Conservation (phyloP, 2,329 filamentous ascomycete genomes). For the Didymellaceae sp. region DNA sequence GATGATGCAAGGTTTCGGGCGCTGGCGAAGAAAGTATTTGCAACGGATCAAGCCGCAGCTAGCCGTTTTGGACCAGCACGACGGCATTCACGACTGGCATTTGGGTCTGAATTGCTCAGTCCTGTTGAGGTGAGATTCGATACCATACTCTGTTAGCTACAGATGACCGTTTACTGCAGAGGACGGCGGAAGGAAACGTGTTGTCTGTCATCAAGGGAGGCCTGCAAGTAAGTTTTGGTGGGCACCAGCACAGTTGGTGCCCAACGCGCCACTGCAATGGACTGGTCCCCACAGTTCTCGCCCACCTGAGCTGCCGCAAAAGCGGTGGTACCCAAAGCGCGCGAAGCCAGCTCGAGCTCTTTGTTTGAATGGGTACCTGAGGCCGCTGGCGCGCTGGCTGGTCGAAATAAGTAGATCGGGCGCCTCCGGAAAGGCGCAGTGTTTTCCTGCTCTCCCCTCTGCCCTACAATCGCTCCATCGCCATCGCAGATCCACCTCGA, state of each 20-base stretch:
- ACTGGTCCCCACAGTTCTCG: constrained; percentile 34
- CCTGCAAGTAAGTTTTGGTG: constrained; percentile 21
- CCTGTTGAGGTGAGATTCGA: neutral
- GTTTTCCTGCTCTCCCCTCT: constrained; percentile 22
- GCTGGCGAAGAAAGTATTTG: constrained; percentile 10
- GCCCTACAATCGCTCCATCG: constrained; percentile 17
- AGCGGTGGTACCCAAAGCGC: constrained; percentile 37
- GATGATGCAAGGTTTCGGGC: constrained; percentile 18
- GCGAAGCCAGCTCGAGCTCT: constrained; percentile 30
- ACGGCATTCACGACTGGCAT: neutral
- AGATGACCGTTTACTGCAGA: constrained; percentile 1
- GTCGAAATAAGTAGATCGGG: constrained; percentile 36
- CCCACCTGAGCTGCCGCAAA: constrained; percentile 31
- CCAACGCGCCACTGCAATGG: constrained; percentile 36
- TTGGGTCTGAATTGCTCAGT: neutral
- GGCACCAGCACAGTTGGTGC: constrained; percentile 32
- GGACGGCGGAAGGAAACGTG: constrained; percentile 9
- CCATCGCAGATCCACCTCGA: constrained; percentile 9
- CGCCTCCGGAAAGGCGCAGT: constrained; percentile 27
- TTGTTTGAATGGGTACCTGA: constrained; percentile 34
- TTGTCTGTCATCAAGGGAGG: constrained; percentile 15
- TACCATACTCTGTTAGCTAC: too few species aligned
- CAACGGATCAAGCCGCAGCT: constrained; percentile 16
- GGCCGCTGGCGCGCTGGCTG: constrained; percentile 23
- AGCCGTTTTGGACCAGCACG: neutral